These are phyloP conservation scores for Fragilaria crotonensis DNA, from an alignment of 108 stramenopile species.

Conservation along the genomic window DNA sequence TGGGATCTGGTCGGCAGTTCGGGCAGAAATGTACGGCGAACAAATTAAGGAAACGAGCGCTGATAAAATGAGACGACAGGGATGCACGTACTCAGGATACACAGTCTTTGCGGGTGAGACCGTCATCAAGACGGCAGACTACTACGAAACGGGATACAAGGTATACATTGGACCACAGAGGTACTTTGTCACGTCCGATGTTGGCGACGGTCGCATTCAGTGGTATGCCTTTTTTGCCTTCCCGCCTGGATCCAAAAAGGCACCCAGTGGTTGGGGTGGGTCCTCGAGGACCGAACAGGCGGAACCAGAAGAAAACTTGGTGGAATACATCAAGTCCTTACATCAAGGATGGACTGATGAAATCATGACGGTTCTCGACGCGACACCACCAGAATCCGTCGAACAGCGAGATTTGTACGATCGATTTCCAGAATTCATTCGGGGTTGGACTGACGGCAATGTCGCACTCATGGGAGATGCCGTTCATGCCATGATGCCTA, in stretches of 20 bases:
- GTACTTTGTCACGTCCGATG: conserved; percentile 96
- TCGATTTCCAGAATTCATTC: conserved; percentile 79
- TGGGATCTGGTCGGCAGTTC: conserved; percentile 94
- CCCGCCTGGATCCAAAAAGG: conserved; percentile 91
- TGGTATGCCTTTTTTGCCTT: conserved; percentile 98
- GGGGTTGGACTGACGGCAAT: conserved; percentile 91
- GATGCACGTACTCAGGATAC: conserved; percentile 93
- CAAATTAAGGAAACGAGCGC: conserved; percentile 57
- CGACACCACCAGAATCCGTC: conserved; percentile 84
- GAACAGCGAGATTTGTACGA: conserved; percentile 97
- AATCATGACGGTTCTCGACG: conserved; percentile 85
- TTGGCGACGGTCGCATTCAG: conserved; percentile 93
- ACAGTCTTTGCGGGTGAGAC: conserved; percentile 97
- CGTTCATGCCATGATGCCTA: conserved; percentile 97
- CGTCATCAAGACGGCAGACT: conserved; percentile 77
- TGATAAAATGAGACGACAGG: conserved; percentile 53
- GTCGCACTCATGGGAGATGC: conserved; percentile 93
- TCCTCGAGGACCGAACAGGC: conserved; percentile 51
- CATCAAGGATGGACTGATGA: conserved; percentile 93
- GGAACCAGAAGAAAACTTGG: conserved; percentile 77
- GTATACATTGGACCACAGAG: conserved; percentile 95
- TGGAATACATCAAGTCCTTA: conserved; percentile 87
- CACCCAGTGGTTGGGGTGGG: conserved; percentile 81
- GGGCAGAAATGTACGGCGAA: conserved; percentile 94
- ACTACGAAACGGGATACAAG: conserved; percentile 93